Evolutionary conservation across 2,329 filamentous ascomycete genomes (phyloP), one percentile per base, ranked within the genome.

Genomic region (Daldinia sp.): DNA sequence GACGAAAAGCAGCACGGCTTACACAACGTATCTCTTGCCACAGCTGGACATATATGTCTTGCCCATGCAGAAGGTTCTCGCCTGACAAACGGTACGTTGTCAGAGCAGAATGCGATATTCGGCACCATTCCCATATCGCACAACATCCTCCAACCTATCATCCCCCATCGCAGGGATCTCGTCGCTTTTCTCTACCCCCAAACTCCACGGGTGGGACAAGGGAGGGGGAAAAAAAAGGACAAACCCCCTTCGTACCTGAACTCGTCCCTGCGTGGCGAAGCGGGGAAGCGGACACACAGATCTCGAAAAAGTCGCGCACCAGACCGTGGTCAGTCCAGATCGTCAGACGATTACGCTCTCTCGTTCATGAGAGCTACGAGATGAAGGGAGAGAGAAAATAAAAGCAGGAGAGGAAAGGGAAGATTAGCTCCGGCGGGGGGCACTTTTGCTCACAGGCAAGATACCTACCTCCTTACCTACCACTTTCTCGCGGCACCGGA

Each of bases 311-410:
- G 35, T 54, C 55, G 63, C 56, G 53, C 56, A 62, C 65, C 68
- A 23, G 39, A 50, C 54, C 54, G 42, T 50, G 20, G 60, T 70
- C 60, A 67, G 68, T 60, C 48, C 41, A 65, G 65, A 60, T 57
- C 18, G 63, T 70, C 61, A 70, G 44, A 39, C 67, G 58, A 68
- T 62, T 54, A 37, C 10, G 4, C 13, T 35, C n/a, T 23, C 20
- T 57, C 20, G 18, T 44, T 60, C 55, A 60, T 60, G 33, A 39
- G 53, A 64, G 48, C 51, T 10, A 37, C n/a, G 51, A 26, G 39
- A 61, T 33, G 28, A 65, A 28, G 39, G 20, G 54, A 28, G n/a
- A 28, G n/a, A n/a, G 41, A 53, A 13, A n/a, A 12, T 46, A 33
- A 13, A 35, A 37, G 33, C 18, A 23, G 41, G 54, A 13, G 10